Evolutionary conservation across 306 rosid species (phyloP), one percentile per base, ranked within the genome.

Genomic region (Elaeagnus macrophylla): DNA sequence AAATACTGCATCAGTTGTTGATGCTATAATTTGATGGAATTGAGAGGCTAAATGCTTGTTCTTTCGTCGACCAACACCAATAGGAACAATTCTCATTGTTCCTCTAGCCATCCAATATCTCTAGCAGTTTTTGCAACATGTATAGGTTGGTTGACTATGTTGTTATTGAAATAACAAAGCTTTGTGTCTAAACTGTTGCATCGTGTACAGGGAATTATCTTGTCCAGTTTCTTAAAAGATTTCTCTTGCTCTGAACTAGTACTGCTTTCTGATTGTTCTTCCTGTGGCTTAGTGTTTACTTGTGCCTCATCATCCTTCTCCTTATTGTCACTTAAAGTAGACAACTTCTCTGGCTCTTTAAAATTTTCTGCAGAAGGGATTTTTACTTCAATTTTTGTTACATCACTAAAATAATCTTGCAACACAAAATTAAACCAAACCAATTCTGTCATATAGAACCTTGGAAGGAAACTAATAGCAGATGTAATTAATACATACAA

Each of bases 31-130:
- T 41, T 68, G 84, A 37, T 65, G 75, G 62, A 46, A 82, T 25
- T 82, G 95, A 15, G 90, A 79, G 35, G 81, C 75, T 19, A 85
- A 41, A 35, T 79, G 86, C 79, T 82, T 85, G 54, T 85, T 79
- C 84, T 79, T 79, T 57, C 95, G 64, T 45, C 86, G 70, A 36
- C 89, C 89, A 0, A 89, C 89, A 9, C 95, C 95, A 9, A 85
- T 57, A 0, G 89, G 95, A 68, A 85, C 83, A 51, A 77, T 79
- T 62, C 95, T 77, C 82, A 79, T 70, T 8, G 86, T 79, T 40
- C 94, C 94, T 36, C 94, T 89, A 10, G 94, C 94, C 9, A 89
- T 85, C 94, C 95, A 85, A 51, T 82, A 82, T 72, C 95, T 75
- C 42, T 85, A 89, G 60, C 89, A 85, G 54, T 77, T 82, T 72